These are phyloP conservation scores for Melocanna baccifera DNA, from an alignment of 176 grass and related monocot genomes.

Conservation along the genomic window DNA sequence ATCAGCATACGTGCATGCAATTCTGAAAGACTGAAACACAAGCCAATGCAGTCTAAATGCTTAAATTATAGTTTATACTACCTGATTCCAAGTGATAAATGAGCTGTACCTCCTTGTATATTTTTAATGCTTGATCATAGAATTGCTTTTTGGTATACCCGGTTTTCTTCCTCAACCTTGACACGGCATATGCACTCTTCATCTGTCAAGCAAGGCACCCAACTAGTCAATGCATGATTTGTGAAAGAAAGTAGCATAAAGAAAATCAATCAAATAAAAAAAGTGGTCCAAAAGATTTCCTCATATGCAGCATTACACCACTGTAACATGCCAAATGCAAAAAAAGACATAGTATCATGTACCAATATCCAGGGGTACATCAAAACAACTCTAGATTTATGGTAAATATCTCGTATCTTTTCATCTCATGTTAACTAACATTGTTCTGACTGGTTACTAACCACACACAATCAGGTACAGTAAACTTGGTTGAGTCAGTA, in stretches of 20 bases:
- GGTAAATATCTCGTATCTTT: not conserved
- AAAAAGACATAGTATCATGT: not conserved
- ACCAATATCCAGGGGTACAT: not conserved
- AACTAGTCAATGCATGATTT: constrained; percentile 18
- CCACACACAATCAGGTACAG: not conserved
- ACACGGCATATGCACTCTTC: constrained; percentile 93
- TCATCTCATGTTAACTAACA: not conserved
- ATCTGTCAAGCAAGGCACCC: constrained; percentile 53
- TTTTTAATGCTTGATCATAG: constrained; percentile 78
- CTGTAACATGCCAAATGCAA: not conserved
- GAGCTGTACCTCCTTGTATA: constrained; percentile 77
- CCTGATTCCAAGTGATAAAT: constrained; percentile 33
- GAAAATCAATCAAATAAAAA: constrained; percentile 18
- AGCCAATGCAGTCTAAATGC: not conserved
- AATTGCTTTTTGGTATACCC: constrained; percentile 88
- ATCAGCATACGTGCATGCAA: not conserved
- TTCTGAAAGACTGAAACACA: constrained; percentile 2
- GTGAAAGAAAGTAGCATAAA: not conserved
- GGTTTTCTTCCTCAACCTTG: constrained; percentile 72
- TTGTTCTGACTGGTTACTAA: not conserved
- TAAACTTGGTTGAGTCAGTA: not conserved
- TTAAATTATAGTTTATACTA: not conserved
- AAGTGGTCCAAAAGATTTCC: not conserved
- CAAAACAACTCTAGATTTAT: not conserved
- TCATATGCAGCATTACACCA: constrained; percentile 20